Conservation (phyloP, 768 basidiomycete genomes). For the Pilatotrama ljubarskyi region DNA sequence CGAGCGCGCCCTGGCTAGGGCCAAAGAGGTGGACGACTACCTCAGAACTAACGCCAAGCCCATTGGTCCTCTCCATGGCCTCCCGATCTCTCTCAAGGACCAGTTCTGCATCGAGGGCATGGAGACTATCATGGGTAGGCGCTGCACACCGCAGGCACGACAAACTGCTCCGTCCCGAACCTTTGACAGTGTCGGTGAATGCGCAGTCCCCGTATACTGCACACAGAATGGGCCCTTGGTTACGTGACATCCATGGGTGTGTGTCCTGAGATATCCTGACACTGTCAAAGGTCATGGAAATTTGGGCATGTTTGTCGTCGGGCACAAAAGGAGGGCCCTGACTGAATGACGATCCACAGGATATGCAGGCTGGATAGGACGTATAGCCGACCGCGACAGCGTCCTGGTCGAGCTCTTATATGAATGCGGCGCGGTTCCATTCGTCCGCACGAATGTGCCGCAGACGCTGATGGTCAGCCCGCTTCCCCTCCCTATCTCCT, state of each 20-base stretch:
- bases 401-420: conserved; percentile 54
- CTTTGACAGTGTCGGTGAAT: no score
- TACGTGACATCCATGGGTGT: no score
- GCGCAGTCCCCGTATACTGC: no score
- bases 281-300: no score
- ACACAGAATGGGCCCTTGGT: no score
- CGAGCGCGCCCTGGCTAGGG: conserved; percentile 43
- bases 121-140: conserved; percentile 57
- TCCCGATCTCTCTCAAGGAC: conserved; percentile 49
- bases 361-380: conserved; percentile 56
- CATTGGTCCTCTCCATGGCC: conserved; percentile 47
- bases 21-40: conserved; percentile 44
- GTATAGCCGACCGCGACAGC: conserved; percentile 46
- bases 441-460: conserved; percentile 56
- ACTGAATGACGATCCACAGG: conserved; percentile 32
- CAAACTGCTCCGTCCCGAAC: not conserved
- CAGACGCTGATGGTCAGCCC: conserved; percentile 51
- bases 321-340: not conserved
- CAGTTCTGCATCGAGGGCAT: conserved; percentile 58
- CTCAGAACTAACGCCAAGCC: conserved; percentile 39
- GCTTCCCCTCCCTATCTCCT: not conserved
- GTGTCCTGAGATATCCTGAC: no score
- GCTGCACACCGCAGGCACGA: no score
- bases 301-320: not conserved
- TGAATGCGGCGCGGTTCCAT: conserved; percentile 58